Evolutionary conservation across 2,329 filamentous ascomycete genomes (phyloP).

Genomic region (Epichloe brachyelytri): DNA sequence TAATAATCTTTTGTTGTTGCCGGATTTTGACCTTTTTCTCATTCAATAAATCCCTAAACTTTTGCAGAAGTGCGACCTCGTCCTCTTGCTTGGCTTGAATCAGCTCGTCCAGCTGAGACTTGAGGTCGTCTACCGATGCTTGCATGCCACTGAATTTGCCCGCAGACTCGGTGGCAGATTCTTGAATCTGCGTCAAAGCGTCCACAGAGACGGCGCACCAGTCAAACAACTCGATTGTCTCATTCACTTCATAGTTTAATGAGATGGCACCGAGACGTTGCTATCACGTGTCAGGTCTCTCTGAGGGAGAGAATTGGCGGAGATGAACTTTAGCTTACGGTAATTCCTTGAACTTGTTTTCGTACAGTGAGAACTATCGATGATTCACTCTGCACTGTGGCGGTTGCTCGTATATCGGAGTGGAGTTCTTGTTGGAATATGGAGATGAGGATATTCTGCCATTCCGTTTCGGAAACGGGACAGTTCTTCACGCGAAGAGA

Average conservation of each 20-base stretch:
- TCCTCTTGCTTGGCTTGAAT: conserved; percentile 52
- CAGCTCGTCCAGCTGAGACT: conserved; percentile 52
- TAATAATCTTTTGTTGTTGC: conserved; percentile 53
- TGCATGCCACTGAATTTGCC: conserved; percentile 36
- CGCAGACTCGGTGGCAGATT: conserved; percentile 29
- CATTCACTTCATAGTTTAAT: conserved; percentile 40
- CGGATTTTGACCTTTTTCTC: conserved; percentile 72
- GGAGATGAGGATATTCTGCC: conserved; percentile 47
- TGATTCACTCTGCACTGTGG: conserved; percentile 39
- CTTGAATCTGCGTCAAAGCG: conserved; percentile 30
- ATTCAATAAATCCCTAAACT: conserved; percentile 59
- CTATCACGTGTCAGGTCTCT: conserved; percentile 23
- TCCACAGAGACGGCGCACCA: conserved; percentile 53
- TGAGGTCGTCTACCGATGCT: conserved; percentile 43
- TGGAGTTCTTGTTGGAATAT: conserved; percentile 40
- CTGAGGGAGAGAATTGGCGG: neutral
- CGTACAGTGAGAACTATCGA: conserved; percentile 49
- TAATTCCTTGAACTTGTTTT: conserved; percentile 55
- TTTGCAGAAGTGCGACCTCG: conserved; percentile 53
- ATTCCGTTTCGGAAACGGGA: conserved; percentile 48
- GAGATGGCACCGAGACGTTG: conserved; percentile 57
- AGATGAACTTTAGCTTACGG: conserved; percentile 30
- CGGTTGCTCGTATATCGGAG: conserved; percentile 45
- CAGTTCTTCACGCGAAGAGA: conserved; percentile 41
- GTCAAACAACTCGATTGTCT: conserved; percentile 52